Evolutionary conservation across 2,329 filamentous ascomycete genomes (phyloP).

Genomic region (Colletotrichum theobromicola): DNA sequence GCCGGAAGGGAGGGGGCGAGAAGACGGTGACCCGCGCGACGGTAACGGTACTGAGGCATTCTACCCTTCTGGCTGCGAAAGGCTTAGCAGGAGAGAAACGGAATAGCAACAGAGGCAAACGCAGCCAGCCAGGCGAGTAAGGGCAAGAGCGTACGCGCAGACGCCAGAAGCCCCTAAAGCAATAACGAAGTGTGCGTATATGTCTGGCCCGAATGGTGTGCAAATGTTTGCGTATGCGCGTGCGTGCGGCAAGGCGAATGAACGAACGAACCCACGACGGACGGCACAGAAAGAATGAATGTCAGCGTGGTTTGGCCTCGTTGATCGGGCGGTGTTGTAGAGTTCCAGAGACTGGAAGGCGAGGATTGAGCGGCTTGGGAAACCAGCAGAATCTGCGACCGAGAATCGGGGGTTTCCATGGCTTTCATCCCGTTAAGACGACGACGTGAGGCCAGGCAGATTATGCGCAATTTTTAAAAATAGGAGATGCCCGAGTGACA

Average conservation of each 20-base stretch:
- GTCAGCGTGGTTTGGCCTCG: background rate
- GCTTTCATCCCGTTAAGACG: constrained; percentile 12
- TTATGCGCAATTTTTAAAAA: constrained; percentile 9
- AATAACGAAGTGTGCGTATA: background rate
- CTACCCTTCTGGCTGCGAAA: background rate
- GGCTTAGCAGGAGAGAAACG: background rate
- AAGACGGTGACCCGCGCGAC: background rate
- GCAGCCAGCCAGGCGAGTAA: background rate
- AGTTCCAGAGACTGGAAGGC: background rate
- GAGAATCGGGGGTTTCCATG: constrained; percentile 9
- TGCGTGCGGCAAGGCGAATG: background rate
- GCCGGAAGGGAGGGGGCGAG: background rate
- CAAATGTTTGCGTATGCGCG: background rate
- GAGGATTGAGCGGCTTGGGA: background rate
- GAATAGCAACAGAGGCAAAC: background rate
- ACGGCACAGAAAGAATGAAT: background rate
- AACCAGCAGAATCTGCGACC: background rate
- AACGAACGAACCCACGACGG: background rate
- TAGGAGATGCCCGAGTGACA: background rate
- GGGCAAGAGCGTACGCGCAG: background rate
- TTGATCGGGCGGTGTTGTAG: background rate
- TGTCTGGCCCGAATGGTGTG: background rate
- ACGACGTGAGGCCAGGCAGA: background rate
- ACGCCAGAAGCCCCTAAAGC: background rate
- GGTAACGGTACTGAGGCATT: background rate